Evolutionary conservation across 257 asterid genomes (phyloP).

Genomic region (Solanum chaucha): DNA sequence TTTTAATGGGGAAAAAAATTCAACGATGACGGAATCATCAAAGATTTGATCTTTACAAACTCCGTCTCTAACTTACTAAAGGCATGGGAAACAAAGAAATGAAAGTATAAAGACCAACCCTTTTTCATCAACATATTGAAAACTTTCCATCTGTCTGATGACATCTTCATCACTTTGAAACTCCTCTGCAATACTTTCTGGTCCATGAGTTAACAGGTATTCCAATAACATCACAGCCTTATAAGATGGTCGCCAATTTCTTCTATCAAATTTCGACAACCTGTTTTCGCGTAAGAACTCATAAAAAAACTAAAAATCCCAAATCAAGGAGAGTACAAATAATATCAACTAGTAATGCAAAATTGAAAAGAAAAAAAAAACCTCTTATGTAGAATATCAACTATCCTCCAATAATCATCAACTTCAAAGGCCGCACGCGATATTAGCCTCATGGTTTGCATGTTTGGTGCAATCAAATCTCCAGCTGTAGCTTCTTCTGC

Average conservation of each 20-base stretch:
- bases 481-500: conserved; percentile 68
- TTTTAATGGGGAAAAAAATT: neutral
- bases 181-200: conserved; percentile 68
- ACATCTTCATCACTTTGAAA: conserved; percentile 43
- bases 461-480: conserved; percentile 46
- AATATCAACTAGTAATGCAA: neutral
- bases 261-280: conserved; percentile 43
- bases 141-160: conserved; percentile 42
- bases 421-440: conserved; percentile 91
- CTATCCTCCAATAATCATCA: conserved; percentile 73
- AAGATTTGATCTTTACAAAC: neutral
- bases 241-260: conserved; percentile 67
- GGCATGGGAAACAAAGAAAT: neutral
- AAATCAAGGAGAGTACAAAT: neutral
- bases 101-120: conserved; percentile 26
- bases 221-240: conserved; percentile 57
- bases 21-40: neutral
- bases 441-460: conserved; percentile 49
- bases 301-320: neutral
- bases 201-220: conserved; percentile 77
- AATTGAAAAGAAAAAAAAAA: neutral
- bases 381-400: conserved; percentile 64
- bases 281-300: conserved; percentile 14
- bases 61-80: neutral
- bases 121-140: conserved; percentile 48